phyloP scores from a whole-genome alignment of 352 stramenopile species.

The Phytophthora ramorum region DNA sequence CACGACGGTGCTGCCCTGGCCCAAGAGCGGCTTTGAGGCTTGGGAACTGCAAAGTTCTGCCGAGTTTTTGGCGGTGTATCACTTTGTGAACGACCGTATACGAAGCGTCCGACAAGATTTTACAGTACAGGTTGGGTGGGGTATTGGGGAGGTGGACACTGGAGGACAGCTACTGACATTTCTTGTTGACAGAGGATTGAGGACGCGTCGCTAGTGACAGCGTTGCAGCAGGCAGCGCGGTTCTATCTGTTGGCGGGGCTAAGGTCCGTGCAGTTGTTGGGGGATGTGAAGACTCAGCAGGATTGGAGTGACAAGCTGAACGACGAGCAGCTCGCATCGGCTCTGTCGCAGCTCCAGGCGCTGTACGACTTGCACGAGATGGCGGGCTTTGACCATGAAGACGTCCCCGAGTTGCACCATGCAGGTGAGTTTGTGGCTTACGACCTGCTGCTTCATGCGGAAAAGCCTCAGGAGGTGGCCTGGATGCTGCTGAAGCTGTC shows the following conservation, averaged over 20 bases:
- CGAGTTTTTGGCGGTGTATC: conserved; percentile 69
- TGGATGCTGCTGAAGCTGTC: conserved; percentile 50
- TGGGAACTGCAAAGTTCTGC: conserved; percentile 5
- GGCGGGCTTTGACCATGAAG: conserved; percentile 7
- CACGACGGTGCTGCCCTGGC: conserved; percentile 40
- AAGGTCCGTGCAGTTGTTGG: conserved; percentile 44
- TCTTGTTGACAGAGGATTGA: conserved; percentile 42
- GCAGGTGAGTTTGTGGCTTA: conserved; percentile 61
- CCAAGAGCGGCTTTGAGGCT: conserved; percentile 42
- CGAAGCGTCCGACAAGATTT: conserved; percentile 80
- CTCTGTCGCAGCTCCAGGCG: conserved; percentile 57
- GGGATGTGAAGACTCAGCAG: conserved; percentile 9
- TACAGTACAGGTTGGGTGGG: conserved; percentile 56
- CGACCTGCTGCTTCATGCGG: conserved; percentile 61
- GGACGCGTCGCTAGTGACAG: conserved; percentile 38
- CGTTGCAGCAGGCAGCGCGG: conserved; percentile 54
- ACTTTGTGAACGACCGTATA: conserved; percentile 77
- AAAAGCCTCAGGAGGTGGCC: conserved; percentile 51
- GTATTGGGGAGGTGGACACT: not conserved
- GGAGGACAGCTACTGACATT: conserved; percentile 11
- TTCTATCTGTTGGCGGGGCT: conserved; percentile 68
- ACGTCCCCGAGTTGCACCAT: conserved; percentile 19
- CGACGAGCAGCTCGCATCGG: conserved; percentile 71
- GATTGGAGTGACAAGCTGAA: conserved; percentile 79
- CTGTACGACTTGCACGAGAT: conserved; percentile 40